Evolutionary conservation across 2,329 filamentous ascomycete genomes (phyloP).

Genomic region (Ceratocystiopsis sp.): DNA sequence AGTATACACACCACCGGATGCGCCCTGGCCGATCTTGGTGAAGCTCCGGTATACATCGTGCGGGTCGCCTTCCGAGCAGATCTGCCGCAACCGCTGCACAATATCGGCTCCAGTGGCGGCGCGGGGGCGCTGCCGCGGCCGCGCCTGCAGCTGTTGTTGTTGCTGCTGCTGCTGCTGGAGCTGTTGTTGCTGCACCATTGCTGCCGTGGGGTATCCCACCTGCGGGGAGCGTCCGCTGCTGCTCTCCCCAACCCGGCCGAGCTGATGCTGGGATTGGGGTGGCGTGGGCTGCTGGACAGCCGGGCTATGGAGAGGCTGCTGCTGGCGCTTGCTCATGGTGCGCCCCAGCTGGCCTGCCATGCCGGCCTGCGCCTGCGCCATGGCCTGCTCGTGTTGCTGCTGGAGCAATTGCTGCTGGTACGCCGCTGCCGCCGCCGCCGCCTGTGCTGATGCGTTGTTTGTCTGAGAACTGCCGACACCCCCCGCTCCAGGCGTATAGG

Average conservation of each 20-base stretch:
- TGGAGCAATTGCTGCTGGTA: constrained; percentile 51
- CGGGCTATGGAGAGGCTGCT: constrained; percentile 17
- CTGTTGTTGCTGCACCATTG: constrained; percentile 6
- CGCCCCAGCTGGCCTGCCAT: constrained; percentile 55
- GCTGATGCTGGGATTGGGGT: constrained; percentile 36
- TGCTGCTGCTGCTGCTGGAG: constrained; percentile 10
- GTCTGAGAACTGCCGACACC: not conserved
- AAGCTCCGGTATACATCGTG: constrained; percentile 73
- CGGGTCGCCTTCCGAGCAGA: constrained; percentile 81
- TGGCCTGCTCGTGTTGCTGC: constrained; percentile 75
- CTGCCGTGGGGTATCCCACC: constrained; percentile 12
- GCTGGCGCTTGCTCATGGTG: constrained; percentile 56
- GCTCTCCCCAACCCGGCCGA: constrained; percentile 18
- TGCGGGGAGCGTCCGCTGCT: constrained; percentile 21
- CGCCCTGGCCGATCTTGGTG: constrained; percentile 93
- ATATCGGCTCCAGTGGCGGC: constrained; percentile 74
- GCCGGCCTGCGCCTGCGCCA: constrained; percentile 63
- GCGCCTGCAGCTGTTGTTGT: constrained; percentile 24
- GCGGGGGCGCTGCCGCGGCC: constrained; percentile 60
- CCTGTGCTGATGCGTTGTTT: constrained; percentile 16
- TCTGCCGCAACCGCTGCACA: constrained; percentile 64
- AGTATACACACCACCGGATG: constrained; percentile 87
- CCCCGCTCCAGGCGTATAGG: constrained; percentile 22
- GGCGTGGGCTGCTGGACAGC: constrained; percentile 28
- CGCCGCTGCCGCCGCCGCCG: constrained; percentile 15